Percentiles rank a stretch among this genome's conserved stretches.
Evolutionary conservation across 768 basidiomycete genomes (phyloP).

Genomic region (Tulasnella sp.): DNA sequence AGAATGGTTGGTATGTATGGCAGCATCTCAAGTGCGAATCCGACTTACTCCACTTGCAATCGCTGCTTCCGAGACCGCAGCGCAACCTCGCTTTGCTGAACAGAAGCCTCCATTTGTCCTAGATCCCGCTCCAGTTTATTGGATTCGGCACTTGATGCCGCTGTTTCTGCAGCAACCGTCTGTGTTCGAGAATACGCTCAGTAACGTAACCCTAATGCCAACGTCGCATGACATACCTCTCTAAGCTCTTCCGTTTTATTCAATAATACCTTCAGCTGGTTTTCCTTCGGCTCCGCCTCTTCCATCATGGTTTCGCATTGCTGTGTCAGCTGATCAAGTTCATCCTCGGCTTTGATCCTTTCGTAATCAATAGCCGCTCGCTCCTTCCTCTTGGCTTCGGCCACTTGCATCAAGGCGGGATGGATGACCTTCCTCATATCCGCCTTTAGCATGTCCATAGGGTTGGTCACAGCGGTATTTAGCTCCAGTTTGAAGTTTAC

Average conservation of each 20-base stretch:
- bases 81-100: slow-evolving; percentile 68
- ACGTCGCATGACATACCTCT: slow-evolving; percentile 40
- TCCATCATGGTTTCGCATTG: slow-evolving; percentile 75
- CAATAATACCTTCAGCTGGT: slow-evolving; percentile 53
- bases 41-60: slow-evolving; percentile 57
- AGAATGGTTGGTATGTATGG: not conserved
- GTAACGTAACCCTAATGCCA: not conserved
- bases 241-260: slow-evolving; percentile 71
- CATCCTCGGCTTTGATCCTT: slow-evolving; percentile 67
- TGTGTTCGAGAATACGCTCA: slow-evolving; percentile 22
- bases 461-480: slow-evolving; percentile 61
- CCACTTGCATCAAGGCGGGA: slow-evolving; percentile 58
- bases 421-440: slow-evolving; percentile 57
- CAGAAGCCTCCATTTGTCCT: slow-evolving; percentile 59
- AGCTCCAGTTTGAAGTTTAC: slow-evolving; percentile 70
- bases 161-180: slow-evolving; percentile 67
- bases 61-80: slow-evolving; percentile 67
- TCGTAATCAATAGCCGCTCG: slow-evolving; percentile 61
- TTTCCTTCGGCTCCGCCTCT: slow-evolving; percentile 59
- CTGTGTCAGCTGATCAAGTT: slow-evolving; percentile 59
- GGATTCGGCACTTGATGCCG: slow-evolving; percentile 52
- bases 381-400: slow-evolving; percentile 58
- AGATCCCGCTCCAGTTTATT: slow-evolving; percentile 56
- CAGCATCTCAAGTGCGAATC: not conserved
- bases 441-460: slow-evolving; percentile 53